Base-by-base conservation (phyloP, 78 protist genomes). In the Dictyostelium capitatum region DNA sequence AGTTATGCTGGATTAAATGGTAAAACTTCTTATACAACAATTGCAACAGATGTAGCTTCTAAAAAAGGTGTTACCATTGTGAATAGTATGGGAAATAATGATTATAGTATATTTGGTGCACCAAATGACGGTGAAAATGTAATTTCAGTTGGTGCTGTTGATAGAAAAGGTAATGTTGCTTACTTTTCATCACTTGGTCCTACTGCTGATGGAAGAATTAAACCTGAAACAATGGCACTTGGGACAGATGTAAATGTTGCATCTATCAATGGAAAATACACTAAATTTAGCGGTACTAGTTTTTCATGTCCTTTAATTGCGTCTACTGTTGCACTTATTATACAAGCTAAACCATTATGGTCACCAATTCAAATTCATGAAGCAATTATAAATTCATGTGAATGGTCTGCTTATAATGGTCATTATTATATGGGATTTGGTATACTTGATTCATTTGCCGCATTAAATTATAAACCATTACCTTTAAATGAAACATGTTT, bases 241-340 rank as follows among this genome's bases (percentile, higher is more conserved):
- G 95, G 95, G 32, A 14, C 12, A 4, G 43, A 51, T 1, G 57
- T 64, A 50, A 64, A 41, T 65, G 78, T 87, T 23, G 93, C 93
- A 0, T 12, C 43, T 15, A 32, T 67, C 5, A 25, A 20, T 1
- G n/a, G 50, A 6, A 69, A 77, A 4, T 83, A 67, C 17, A 82
- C 79, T 5, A 53, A n/a, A 15, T 64, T 74, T 62, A 20, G 12
- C 25, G 95, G 95, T 1, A 92, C 95, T 0, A 78, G 89, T 20
- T 92, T 92, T 25, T n/a, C 95, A 47, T 74, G 95, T 59, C 95
- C 90, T 3, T n/a, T 92, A 46, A 83, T 79, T 0, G 84, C 91
- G 20, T 89, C 91, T 0, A 81, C 65, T 15, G 53, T 92, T 30
- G 95, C 95, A 5, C 37, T 92, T 3, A 7, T 92, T 6, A 64